These are phyloP conservation scores for Aspergillus nomiae DNA, from an alignment of 2,329 filamentous ascomycete genomes.

Conservation along the genomic window DNA sequence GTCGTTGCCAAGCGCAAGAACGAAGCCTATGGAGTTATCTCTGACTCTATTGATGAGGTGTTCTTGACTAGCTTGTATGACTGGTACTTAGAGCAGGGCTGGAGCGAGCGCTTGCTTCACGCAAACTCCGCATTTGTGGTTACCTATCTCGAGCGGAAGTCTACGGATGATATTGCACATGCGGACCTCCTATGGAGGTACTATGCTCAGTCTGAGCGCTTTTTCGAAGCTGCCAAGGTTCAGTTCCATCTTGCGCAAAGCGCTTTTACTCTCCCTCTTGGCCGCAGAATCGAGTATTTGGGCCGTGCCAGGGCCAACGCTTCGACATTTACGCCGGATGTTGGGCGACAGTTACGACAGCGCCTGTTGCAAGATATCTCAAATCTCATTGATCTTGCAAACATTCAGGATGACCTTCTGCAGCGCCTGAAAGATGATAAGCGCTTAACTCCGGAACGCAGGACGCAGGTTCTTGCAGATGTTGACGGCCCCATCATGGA, in stretches of 20 bases:
- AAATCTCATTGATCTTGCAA: slow-evolving; percentile 86
- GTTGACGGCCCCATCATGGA: slow-evolving; percentile 78
- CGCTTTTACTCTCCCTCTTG: slow-evolving; percentile 76
- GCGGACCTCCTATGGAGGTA: slow-evolving; percentile 93
- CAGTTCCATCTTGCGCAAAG: slow-evolving; percentile 82
- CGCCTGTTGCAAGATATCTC: slow-evolving; percentile 80
- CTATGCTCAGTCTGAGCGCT: slow-evolving; percentile 80
- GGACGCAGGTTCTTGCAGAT: slow-evolving; percentile 63
- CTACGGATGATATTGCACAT: slow-evolving; percentile 70
- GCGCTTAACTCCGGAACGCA: slow-evolving; percentile 66
- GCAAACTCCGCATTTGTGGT: slow-evolving; percentile 85
- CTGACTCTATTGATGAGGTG: slow-evolving; percentile 83
- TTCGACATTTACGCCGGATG: slow-evolving; percentile 75
- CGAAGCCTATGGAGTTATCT: slow-evolving; percentile 90
- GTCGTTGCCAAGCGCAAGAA: slow-evolving; percentile 74
- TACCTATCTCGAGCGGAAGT: slow-evolving; percentile 79
- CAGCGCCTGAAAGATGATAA: slow-evolving; percentile 73
- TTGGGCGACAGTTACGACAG: slow-evolving; percentile 80
- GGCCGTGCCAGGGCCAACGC: slow-evolving; percentile 91
- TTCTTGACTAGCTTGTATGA: slow-evolving; percentile 97
- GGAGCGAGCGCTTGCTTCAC: slow-evolving; percentile 80
- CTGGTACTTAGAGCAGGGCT: slow-evolving; percentile 87
- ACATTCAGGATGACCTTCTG: slow-evolving; percentile 90
- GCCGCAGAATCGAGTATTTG: slow-evolving; percentile 84
- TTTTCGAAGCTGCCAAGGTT: slow-evolving; percentile 83